A percentile compares a stretch with the other conserved stretches of the same genome.
phyloP scores from a whole-genome alignment of 371 early-diverging fungal species.

The Mucor saturninus region DNA sequence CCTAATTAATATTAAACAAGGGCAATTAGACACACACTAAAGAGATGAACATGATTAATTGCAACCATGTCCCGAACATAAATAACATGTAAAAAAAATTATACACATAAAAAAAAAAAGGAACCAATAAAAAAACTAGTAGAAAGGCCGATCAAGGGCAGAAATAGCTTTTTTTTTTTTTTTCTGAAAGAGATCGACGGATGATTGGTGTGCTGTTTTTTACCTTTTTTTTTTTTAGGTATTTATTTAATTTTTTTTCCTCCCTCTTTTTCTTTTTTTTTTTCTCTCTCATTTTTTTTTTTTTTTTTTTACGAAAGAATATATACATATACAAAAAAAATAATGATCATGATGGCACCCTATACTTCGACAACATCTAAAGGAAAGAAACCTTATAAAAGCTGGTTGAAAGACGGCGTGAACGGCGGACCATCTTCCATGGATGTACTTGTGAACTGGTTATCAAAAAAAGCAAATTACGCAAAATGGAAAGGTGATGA shows the following conservation, averaged over 20 bases:
- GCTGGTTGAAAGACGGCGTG: constrained; percentile 58
- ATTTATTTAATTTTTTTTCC: constrained; percentile 2
- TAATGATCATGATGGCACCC: constrained; percentile 43
- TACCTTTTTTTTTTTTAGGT: constrained; percentile 1
- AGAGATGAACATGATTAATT: too few species aligned
- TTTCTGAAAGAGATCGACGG: constrained; percentile 36
- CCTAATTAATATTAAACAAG: too few species aligned
- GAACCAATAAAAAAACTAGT: constrained; percentile 30
- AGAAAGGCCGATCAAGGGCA: constrained; percentile 35
- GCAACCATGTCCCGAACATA: too few species aligned
- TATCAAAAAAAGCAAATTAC: constrained; percentile 49
- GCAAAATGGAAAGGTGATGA: constrained; percentile 55
- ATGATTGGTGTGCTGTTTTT: constrained; percentile 31
- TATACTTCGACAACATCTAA: constrained; percentile 31
- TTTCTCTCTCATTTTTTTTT: constrained; percentile 15
- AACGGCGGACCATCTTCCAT: constrained; percentile 54
- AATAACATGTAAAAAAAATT: neutral
- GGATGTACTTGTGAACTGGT: constrained; percentile 52
- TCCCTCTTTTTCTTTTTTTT: constrained; percentile 3
- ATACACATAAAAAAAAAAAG: constrained; percentile 6
- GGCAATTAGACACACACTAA: too few species aligned
- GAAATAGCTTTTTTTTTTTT: constrained; percentile 10
- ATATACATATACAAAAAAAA: constrained; percentile 11
- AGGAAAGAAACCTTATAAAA: constrained; percentile 54
- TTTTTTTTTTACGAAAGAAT: constrained; percentile 12